phyloP scores from a whole-genome alignment of 2,329 filamentous ascomycete genomes.

The Calonectria multiphialidica region DNA sequence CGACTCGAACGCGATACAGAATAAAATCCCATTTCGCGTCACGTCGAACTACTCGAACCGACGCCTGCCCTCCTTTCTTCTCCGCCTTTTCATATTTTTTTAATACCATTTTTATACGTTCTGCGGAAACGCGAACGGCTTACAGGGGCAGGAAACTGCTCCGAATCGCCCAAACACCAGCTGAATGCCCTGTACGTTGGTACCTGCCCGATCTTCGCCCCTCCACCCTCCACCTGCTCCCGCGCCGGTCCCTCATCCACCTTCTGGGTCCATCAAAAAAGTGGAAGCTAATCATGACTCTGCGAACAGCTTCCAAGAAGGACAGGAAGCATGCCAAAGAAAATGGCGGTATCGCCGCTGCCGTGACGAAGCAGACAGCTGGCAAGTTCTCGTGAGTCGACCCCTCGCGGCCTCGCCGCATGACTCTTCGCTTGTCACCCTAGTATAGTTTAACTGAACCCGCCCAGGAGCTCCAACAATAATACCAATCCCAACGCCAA shows the following conservation, averaged over 20 bases:
- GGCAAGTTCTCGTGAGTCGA: conserved; percentile 64
- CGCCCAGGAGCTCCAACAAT: conserved; percentile 40
- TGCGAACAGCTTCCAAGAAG: conserved; percentile 59
- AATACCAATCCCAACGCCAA: conserved; percentile 49
- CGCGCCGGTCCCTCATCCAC: conserved; percentile 27
- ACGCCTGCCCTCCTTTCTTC: conserved; percentile 26
- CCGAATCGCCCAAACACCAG: conserved; percentile 44
- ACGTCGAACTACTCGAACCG: conserved; percentile 29
- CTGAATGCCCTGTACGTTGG: conserved; percentile 53
- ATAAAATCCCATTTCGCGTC: conserved; percentile 20
- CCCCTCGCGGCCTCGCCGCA: conserved; percentile 38
- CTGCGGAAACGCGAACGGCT: conserved; percentile 46
- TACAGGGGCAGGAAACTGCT: conserved; percentile 48
- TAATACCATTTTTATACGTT: conserved; percentile 31
- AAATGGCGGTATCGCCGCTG: conserved; percentile 63
- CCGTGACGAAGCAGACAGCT: conserved; percentile 65
- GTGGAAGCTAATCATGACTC: conserved; percentile 40
- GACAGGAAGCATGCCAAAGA: conserved; percentile 68
- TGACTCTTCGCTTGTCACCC: conserved; percentile 42
- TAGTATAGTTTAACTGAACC: conserved; percentile 28
- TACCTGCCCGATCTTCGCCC: conserved; percentile 31
- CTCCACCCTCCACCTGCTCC: conserved; percentile 29
- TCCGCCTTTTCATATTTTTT: neutral
- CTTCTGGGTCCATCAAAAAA: conserved; percentile 26
- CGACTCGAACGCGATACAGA: conserved; percentile 27